A percentile compares a stretch with the other conserved stretches of the same genome.
These are phyloP conservation scores for Coemansia sp. DNA, from an alignment of 192 early-diverging fungal species.

Conservation along the genomic window DNA sequence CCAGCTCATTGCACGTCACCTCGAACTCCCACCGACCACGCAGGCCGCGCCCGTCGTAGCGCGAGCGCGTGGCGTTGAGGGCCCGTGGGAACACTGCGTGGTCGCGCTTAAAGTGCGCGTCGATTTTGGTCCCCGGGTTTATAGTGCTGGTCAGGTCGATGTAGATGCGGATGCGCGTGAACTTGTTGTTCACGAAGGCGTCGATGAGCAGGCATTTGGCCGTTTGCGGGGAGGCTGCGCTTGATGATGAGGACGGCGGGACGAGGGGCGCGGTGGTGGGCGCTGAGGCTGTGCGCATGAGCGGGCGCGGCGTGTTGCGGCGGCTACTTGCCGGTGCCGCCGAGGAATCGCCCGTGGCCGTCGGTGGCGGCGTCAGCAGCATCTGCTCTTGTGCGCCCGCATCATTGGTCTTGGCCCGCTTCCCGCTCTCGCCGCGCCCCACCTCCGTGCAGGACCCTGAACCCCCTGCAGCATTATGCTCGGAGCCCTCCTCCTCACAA, in stretches of 20 bases:
- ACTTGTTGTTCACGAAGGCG: constrained; percentile 29
- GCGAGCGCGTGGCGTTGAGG: constrained; percentile 22
- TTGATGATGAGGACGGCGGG: background rate
- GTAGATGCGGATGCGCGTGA: constrained; percentile 35
- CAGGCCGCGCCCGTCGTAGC: constrained; percentile 16
- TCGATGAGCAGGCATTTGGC: constrained; percentile 30
- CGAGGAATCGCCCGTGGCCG: background rate
- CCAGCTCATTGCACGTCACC: constrained; percentile 75
- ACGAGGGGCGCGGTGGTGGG: background rate
- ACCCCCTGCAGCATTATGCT: no score
- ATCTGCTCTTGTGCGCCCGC: background rate
- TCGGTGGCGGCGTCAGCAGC: constrained; percentile 2
- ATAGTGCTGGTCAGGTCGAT: constrained; percentile 16
- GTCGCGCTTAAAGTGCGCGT: constrained; percentile 22
- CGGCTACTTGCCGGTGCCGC: no score
- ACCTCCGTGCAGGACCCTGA: no score
- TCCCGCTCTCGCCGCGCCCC: no score
- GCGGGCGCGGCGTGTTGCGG: no score
- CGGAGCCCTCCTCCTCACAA: background rate
- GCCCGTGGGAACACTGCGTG: constrained; percentile 52
- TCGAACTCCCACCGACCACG: constrained; percentile 77
- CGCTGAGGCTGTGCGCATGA: background rate
- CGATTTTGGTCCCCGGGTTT: constrained; percentile 17
- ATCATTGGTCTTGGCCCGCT: constrained; percentile 4
- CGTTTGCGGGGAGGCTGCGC: constrained; percentile 8